Percentiles rank a stretch among this genome's conserved stretches.
Conservation (phyloP, 2,329 filamentous ascomycete species). For the Fusarium anthophilum region DNA sequence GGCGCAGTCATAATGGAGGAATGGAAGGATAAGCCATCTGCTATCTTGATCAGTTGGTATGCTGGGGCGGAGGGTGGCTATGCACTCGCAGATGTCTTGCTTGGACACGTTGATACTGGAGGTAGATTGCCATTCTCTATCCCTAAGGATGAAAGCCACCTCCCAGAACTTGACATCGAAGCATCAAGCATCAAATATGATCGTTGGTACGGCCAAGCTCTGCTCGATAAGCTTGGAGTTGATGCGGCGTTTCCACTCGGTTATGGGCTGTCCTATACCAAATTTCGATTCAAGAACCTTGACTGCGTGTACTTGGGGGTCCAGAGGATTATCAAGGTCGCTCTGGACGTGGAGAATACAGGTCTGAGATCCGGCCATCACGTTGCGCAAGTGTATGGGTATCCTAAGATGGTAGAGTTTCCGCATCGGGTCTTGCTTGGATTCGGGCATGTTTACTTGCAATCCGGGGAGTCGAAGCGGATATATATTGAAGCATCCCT, state of each 20-base stretch:
- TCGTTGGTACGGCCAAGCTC: slow-evolving; percentile 30
- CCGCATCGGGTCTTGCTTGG: neutral
- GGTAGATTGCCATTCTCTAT: slow-evolving; percentile 31
- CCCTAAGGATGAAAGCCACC: slow-evolving; percentile 16
- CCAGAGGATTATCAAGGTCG: neutral
- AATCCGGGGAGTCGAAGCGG: neutral
- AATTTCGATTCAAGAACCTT: neutral
- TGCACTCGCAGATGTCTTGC: slow-evolving; percentile 27
- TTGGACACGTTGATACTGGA: slow-evolving; percentile 3
- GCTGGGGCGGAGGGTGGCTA: slow-evolving; percentile 30
- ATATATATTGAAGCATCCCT: neutral
- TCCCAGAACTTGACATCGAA: slow-evolving; percentile 27
- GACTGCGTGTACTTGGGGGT: neutral
- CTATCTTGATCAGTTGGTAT: slow-evolving; percentile 34
- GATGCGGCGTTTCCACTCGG: slow-evolving; percentile 30
- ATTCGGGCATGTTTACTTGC: neutral
- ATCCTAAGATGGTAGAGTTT: neutral
- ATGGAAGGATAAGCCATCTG: slow-evolving; percentile 16
- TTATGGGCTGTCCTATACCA: slow-evolving; percentile 36
- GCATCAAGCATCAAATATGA: slow-evolving; percentile 22
- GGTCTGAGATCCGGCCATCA: slow-evolving; percentile 7
- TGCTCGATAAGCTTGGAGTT: slow-evolving; percentile 21
- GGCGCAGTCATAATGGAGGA: slow-evolving; percentile 35
- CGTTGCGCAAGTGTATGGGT: slow-evolving; percentile 34
- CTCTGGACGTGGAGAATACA: slow-evolving; percentile 6